These are phyloP conservation scores for Nasturtium officinale DNA, from an alignment of 345 rosid species.

Conservation along the genomic window DNA sequence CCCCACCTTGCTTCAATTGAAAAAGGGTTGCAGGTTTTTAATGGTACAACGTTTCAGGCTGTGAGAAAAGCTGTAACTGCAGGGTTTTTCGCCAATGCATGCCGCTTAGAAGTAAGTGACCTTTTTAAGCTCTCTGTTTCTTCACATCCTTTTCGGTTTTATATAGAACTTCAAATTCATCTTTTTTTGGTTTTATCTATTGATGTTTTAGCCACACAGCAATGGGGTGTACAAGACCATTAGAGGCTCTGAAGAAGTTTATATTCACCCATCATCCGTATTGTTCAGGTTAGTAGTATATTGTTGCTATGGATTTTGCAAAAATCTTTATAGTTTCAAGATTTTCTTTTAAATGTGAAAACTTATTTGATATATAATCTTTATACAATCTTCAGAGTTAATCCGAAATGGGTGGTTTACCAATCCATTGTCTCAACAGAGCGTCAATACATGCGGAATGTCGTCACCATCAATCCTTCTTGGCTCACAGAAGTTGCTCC, in stretches of 20 bases:
- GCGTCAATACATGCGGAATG: constrained; percentile 85
- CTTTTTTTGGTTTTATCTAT: background rate
- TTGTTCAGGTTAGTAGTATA: constrained; percentile 70
- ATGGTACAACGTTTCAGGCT: constrained; percentile 47
- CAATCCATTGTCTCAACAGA: constrained; percentile 88
- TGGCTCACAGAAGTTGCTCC: constrained; percentile 88
- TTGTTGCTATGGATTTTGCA: constrained; percentile 5
- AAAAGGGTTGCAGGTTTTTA: constrained; percentile 17
- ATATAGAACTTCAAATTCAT: background rate
- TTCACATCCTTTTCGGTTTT: background rate
- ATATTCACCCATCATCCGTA: constrained; percentile 89
- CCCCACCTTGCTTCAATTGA: background rate
- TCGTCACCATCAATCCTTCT: constrained; percentile 70
- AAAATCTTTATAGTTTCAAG: constrained; percentile 13
- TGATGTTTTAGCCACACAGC: constrained; percentile 58
- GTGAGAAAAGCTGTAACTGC: constrained; percentile 85
- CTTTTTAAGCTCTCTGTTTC: constrained; percentile 5
- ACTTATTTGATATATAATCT: constrained; percentile 13
- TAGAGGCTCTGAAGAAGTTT: constrained; percentile 87
- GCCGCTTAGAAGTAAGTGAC: constrained; percentile 68
- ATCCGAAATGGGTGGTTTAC: constrained; percentile 89
- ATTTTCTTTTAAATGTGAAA: constrained; percentile 14
- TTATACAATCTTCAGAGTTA: constrained; percentile 59
- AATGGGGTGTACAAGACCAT: constrained; percentile 86
- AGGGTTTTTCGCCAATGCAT: constrained; percentile 93